Evolutionary conservation across 352 stramenopile genomes (phyloP), one percentile per base, ranked within the genome.

Genomic region (Nothophytophthora sp.): DNA sequence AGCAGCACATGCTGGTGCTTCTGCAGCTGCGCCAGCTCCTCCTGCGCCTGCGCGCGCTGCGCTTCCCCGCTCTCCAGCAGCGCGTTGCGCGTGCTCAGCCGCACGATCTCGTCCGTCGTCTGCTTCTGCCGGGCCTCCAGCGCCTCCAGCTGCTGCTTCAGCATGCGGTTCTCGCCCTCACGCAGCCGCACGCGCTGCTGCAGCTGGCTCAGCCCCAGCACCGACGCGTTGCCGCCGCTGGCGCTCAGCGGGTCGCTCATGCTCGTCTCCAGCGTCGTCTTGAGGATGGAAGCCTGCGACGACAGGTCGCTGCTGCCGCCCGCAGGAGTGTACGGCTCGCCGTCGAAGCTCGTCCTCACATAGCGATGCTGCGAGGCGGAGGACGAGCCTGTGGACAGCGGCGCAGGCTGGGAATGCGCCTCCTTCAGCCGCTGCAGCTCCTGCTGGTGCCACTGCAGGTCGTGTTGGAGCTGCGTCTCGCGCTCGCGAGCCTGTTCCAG

Each of bases 1-100:
- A 94, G 61, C 23, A 94, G 41, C 39, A 94, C 79, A 22, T 90
- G 77, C 48, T 94, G 81, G n/a, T 81, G 81, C 40, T 90, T 76
- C 41, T 86, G 72, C 18, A 94, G 51, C 42, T 82, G 55, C 44
- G 50, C 62, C 7, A 92, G 48, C 46, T 86, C 68, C 0, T 75
- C 44, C 30, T 88, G 69, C 0, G 72, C 69, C 22, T 83, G 64
- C 16, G 76, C 59, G 1, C 76, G 68, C 20, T 82, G 70, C 32
- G 63, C 34, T 27, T 79, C 80, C 15, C 71, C 76, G 37, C 66
- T 81, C 38, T 94, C 79, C 0, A 94, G 53, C 27, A 86, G 41
- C n/a, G 80, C 77, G 33, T 92, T 94, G 4, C 78, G 76, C 4
- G 79, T 84, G 30, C 76, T 90, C 20, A 94, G 53, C 5, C 78